Evolutionary conservation across 2,329 filamentous ascomycete species (phyloP).

Genomic region (Parastagonospora nodorum): DNA sequence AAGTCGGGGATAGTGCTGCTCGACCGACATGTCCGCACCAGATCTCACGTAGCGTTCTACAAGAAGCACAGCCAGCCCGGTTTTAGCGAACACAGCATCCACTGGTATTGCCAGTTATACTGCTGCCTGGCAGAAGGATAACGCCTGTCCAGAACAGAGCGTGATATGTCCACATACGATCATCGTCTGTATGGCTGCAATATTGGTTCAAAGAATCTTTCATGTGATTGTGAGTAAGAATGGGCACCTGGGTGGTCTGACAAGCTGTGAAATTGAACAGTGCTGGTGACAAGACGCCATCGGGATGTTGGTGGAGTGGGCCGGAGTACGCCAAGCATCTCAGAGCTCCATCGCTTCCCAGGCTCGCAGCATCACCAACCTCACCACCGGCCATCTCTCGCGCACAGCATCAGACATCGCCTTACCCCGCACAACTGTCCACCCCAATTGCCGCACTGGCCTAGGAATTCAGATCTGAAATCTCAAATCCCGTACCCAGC

Average conservation of each 20-base stretch:
- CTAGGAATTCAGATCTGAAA: too few relatives aligned
- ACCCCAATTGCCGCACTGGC: too few relatives aligned
- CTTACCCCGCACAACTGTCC: too few relatives aligned
- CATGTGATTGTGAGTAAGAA: neutral
- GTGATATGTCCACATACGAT: too few relatives aligned
- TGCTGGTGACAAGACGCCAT: neutral
- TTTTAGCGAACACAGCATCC: neutral
- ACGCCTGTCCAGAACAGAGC: too few relatives aligned
- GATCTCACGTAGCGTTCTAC: neutral
- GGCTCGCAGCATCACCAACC: conserved; percentile 7
- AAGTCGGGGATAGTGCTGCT: neutral
- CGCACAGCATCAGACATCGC: neutral
- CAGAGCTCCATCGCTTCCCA: conserved; percentile 15
- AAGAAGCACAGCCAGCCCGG: neutral
- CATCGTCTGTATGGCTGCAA: too few relatives aligned
- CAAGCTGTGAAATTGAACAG: neutral
- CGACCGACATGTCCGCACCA: neutral
- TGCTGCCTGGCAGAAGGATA: conserved; percentile 3
- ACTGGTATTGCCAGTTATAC: neutral
- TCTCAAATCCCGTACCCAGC: neutral
- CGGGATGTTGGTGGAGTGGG: neutral
- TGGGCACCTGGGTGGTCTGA: too few relatives aligned
- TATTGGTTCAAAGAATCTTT: too few relatives aligned
- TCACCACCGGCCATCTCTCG: conserved; percentile 1
- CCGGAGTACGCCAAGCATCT: conserved; percentile 11